phyloP scores from a whole-genome alignment of 2,329 filamentous ascomycete genomes.

The Fusarium sp. region DNA sequence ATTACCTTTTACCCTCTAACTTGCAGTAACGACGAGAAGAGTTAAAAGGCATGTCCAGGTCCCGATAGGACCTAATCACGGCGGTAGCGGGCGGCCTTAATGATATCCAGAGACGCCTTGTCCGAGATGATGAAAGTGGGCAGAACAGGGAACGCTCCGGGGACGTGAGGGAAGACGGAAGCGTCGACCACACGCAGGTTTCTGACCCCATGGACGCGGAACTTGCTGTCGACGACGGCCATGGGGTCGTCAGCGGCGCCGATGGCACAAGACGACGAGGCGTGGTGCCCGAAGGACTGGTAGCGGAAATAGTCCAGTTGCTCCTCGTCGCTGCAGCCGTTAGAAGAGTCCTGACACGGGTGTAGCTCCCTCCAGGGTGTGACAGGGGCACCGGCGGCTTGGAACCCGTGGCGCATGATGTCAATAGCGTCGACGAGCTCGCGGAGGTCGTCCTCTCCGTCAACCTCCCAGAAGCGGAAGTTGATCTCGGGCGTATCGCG shows the following conservation, averaged over 20 bases:
- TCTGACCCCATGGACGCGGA: background rate
- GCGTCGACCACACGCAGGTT: background rate
- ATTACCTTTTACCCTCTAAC: too few species aligned
- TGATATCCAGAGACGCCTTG: background rate
- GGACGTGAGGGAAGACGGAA: background rate
- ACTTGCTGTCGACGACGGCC: background rate
- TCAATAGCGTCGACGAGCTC: background rate
- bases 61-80: too few species aligned
- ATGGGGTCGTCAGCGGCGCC: background rate
- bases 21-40: too few species aligned
- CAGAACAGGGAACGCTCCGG: background rate
- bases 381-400: background rate
- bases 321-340: background rate
- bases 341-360: background rate
- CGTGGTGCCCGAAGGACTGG: background rate
- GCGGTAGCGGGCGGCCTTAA: too few species aligned
- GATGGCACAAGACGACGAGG: background rate
- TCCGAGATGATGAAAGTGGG: background rate
- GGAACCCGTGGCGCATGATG: background rate
- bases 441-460: background rate
- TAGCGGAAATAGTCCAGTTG: background rate
- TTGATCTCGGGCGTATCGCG: background rate
- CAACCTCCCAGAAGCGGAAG: background rate
- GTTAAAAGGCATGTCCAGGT: too few species aligned
- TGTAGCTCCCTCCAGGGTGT: background rate